Evolutionary conservation across 345 rosid genomes (phyloP).

Genomic region (Populus deltoides): DNA sequence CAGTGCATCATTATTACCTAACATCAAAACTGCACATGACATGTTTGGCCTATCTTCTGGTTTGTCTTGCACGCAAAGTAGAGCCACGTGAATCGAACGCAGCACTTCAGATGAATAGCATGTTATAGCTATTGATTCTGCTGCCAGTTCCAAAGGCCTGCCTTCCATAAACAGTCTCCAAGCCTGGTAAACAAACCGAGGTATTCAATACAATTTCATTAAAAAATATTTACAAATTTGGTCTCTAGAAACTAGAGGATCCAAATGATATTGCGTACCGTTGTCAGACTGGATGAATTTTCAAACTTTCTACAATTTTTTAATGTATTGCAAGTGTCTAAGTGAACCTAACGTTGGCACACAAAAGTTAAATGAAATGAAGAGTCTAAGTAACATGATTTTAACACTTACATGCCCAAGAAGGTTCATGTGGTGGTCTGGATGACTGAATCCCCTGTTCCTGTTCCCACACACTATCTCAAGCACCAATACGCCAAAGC

Average conservation of each 20-base stretch:
- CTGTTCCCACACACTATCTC: not conserved
- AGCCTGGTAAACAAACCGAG: no score
- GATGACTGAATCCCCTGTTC: not conserved
- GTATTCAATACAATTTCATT: no score
- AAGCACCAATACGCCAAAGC: not conserved
- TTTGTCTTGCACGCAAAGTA: not conserved
- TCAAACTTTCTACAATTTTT: no score
- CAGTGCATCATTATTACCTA: not conserved
- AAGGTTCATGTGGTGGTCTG: not conserved
- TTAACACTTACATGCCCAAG: not conserved
- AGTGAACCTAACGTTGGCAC: no score
- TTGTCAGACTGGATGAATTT: no score
- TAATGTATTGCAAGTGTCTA: no score
- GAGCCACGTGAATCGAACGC: not conserved
- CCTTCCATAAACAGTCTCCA: no score
- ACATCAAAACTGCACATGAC: not conserved
- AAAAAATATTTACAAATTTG: no score
- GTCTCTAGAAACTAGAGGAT: no score
- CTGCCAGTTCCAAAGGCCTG: not conserved
- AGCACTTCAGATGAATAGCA: not conserved
- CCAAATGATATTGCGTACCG: no score
- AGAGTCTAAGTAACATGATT: no score
- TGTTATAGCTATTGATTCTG: not conserved
- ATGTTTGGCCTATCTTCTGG: not conserved
- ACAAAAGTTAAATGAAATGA: no score